These are phyloP conservation scores for Russula foetens DNA, from an alignment of 768 basidiomycete species.

Conservation along the genomic window DNA sequence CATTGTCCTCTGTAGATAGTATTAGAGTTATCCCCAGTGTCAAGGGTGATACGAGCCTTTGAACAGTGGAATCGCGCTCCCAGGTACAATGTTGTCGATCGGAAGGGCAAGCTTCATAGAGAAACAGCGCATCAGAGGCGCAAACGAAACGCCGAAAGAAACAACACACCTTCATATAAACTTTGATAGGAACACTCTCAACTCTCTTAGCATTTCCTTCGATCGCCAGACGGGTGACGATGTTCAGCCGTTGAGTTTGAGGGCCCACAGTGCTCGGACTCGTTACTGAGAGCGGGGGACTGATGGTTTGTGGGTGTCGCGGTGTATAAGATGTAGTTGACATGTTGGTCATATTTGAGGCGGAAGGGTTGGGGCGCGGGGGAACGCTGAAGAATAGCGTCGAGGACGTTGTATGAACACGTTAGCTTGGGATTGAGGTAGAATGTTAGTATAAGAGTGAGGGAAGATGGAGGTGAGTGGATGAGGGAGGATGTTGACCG, in stretches of 20 bases:
- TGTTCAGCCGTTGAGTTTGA: slow-evolving; percentile 42
- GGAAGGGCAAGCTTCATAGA: slow-evolving; percentile 49
- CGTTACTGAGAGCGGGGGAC: slow-evolving; percentile 27
- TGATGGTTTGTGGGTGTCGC: slow-evolving; percentile 23
- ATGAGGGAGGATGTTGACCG: neutral
- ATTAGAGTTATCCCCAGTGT: neutral
- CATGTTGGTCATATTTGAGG: slow-evolving; percentile 4
- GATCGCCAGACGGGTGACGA: slow-evolving; percentile 66
- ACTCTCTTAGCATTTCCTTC: slow-evolving; percentile 65
- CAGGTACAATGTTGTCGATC: slow-evolving; percentile 57
- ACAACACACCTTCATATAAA: slow-evolving; percentile 64
- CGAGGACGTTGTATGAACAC: neutral
- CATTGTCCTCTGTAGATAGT: slow-evolving; percentile 57
- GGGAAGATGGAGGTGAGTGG: neutral
- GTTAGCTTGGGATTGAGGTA: neutral
- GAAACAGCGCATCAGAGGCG: neutral
- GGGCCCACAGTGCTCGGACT: slow-evolving; percentile 21
- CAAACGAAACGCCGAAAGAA: neutral
- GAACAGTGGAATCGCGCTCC: slow-evolving; percentile 62
- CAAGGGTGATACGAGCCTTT: slow-evolving; percentile 37
- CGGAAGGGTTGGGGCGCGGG: neutral
- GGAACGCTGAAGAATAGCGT: neutral
- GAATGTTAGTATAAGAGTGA: neutral
- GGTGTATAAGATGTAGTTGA: slow-evolving; percentile 14
- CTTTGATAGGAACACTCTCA: slow-evolving; percentile 58